These are phyloP conservation scores for Tetrapisispora namnaoensis DNA, from an alignment of 805 yeast genomes.

Conservation along the genomic window DNA sequence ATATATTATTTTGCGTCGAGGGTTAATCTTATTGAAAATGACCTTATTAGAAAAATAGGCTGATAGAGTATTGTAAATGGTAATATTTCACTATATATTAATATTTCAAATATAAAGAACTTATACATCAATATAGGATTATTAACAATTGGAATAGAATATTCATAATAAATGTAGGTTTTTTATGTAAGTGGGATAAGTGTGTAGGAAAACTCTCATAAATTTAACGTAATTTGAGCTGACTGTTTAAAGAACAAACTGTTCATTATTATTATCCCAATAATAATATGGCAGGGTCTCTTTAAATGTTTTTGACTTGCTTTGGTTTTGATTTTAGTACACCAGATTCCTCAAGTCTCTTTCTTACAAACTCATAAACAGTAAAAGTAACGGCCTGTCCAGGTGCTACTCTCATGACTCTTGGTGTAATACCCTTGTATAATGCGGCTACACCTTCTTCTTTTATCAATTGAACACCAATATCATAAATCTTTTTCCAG, in stretches of 20 bases:
- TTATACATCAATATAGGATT: not conserved
- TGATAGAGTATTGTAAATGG: not conserved
- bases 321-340: slow-evolving; percentile 9
- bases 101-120: not conserved
- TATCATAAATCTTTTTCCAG: slow-evolving; percentile 66
- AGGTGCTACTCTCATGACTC: slow-evolving; percentile 98
- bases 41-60: too few relatives aligned
- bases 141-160: not conserved
- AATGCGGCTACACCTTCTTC: slow-evolving; percentile 86
- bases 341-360: slow-evolving; percentile 39
- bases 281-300: slow-evolving; percentile 2
- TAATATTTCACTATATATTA: not conserved
- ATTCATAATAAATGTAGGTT: not conserved
- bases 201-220: too few relatives aligned
- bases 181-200: too few relatives aligned
- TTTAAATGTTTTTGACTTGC: slow-evolving; percentile 5
- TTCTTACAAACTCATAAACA: slow-evolving; percentile 83
- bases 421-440: slow-evolving; percentile 95
- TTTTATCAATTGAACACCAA: slow-evolving; percentile 68
- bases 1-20: too few relatives aligned
- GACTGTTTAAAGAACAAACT: too few relatives aligned
- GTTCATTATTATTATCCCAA: too few relatives aligned
- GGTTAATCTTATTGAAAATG: too few relatives aligned
- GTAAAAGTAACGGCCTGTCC: slow-evolving; percentile 99
- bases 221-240: too few relatives aligned